Evolutionary conservation across 805 yeast species (phyloP).

Genomic region (Cyberlindnera xylosilytica): DNA sequence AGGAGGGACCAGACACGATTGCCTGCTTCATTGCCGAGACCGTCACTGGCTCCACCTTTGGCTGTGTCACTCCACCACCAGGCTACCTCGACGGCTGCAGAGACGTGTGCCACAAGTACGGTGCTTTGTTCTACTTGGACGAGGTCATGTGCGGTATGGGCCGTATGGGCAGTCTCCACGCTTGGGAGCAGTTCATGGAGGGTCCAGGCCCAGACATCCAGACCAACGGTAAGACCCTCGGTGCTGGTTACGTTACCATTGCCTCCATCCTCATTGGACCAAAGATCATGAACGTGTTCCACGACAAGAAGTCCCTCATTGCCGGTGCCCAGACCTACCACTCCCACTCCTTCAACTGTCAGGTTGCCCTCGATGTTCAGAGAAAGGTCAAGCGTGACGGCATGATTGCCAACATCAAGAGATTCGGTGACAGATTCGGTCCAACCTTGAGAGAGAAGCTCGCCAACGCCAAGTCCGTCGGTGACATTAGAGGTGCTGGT

Average conservation of each 20-base stretch:
- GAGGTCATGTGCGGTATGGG: conserved; percentile 59
- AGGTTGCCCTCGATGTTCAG: conserved; percentile 45
- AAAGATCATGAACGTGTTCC: conserved; percentile 35
- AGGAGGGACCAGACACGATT: conserved; percentile 41
- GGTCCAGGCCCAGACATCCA: conserved; percentile 46
- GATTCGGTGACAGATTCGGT: conserved; percentile 44
- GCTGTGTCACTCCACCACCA: conserved; percentile 39
- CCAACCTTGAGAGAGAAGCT: conserved; percentile 30
- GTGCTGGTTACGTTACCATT: conserved; percentile 47
- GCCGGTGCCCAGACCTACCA: conserved; percentile 50
- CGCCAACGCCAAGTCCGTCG: conserved; percentile 34
- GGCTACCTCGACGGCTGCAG: conserved; percentile 46
- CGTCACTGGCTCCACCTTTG: conserved; percentile 45
- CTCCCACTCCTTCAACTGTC: conserved; percentile 43
- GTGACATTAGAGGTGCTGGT: conserved; percentile 54
- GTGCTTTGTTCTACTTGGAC: conserved; percentile 46
- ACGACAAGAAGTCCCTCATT: conserved; percentile 26
- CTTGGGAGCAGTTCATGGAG: conserved; percentile 39
- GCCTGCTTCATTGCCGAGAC: conserved; percentile 45
- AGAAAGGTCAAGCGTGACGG: conserved; percentile 34
- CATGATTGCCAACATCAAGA: conserved; percentile 38
- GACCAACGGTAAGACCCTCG: conserved; percentile 46
- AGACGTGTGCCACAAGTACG: conserved; percentile 48
- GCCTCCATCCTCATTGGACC: conserved; percentile 40
- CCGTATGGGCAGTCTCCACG: conserved; percentile 45